phyloP scores from a whole-genome alignment of 495 filamentous ascomycete species.

The Lophiostoma macrostomum region DNA sequence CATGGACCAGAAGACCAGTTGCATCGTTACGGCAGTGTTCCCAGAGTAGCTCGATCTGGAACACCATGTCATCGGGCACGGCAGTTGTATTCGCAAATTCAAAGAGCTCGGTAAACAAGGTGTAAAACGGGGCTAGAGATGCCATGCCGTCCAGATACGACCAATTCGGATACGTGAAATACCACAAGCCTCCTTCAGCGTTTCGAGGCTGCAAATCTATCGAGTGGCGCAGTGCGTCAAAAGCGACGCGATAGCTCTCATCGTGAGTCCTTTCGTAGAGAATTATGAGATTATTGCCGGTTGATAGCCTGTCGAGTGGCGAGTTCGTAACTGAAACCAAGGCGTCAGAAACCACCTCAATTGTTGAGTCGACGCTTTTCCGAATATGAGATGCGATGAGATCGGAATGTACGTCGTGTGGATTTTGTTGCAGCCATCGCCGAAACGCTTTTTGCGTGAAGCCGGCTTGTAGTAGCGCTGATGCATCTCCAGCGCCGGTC shows the following conservation, averaged over 20 bases:
- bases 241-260: not conserved
- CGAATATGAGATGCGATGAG: no score
- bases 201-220: slow-evolving; percentile 50
- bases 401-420: no score
- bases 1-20: not conserved
- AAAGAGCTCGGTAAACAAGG: slow-evolving; percentile 36
- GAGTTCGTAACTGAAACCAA: not conserved
- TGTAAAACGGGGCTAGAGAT: slow-evolving; percentile 52
- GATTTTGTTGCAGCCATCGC: not conserved
- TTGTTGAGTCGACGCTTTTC: no score
- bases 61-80: not conserved
- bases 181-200: slow-evolving; percentile 52
- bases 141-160: slow-evolving; percentile 59
- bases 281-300: not conserved
- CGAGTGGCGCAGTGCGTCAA: slow-evolving; percentile 46
- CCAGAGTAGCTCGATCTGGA: slow-evolving; percentile 1
- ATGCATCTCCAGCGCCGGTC: not conserved
- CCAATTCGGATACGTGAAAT: slow-evolving; percentile 53
- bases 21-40: not conserved
- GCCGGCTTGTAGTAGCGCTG: not conserved
- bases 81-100: slow-evolving; percentile 34
- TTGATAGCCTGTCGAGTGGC: not conserved
- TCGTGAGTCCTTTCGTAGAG: not conserved
- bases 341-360: no score
- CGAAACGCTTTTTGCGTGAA: not conserved